A percentile compares a stretch with the other conserved stretches of the same genome.
These are phyloP conservation scores for Candida hungchunana DNA, from an alignment of 805 yeast species.

Conservation along the genomic window DNA sequence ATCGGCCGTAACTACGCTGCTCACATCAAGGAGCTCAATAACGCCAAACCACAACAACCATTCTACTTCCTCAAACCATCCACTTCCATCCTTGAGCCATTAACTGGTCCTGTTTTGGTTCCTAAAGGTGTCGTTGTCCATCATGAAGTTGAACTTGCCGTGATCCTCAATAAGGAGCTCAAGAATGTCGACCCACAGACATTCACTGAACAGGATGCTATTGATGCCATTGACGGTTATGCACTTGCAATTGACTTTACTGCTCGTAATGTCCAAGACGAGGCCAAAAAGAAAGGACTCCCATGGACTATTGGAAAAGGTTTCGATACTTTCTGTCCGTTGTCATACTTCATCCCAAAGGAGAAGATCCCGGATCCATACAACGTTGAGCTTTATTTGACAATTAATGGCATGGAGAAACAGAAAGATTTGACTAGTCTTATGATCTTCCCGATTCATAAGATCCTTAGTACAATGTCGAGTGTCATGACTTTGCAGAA, in stretches of 20 bases:
- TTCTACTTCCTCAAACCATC: slow-evolving; percentile 91
- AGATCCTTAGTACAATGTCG: slow-evolving; percentile 75
- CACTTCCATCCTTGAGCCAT: slow-evolving; percentile 64
- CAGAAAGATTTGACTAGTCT: slow-evolving; percentile 75
- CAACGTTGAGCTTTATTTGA: slow-evolving; percentile 56
- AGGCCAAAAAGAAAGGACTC: slow-evolving; percentile 86
- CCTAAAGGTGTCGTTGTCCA: slow-evolving; percentile 81
- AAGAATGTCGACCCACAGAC: slow-evolving; percentile 52
- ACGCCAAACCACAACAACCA: slow-evolving; percentile 77
- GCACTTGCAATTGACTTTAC: slow-evolving; percentile 91
- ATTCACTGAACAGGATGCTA: slow-evolving; percentile 62
- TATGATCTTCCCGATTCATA: slow-evolving; percentile 87
- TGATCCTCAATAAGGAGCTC: slow-evolving; percentile 61
- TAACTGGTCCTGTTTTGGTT: slow-evolving; percentile 71
- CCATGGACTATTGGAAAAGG: slow-evolving; percentile 98
- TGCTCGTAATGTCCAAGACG: slow-evolving; percentile 93
- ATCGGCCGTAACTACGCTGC: slow-evolving; percentile 98
- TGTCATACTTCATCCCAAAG: slow-evolving; percentile 72
- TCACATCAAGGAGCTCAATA: slow-evolving; percentile 86
- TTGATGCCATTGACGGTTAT: slow-evolving; percentile 79
- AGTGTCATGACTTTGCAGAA: slow-evolving; percentile 86
- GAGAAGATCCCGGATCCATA: slow-evolving; percentile 66
- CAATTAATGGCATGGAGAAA: slow-evolving; percentile 63
- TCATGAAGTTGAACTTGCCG: slow-evolving; percentile 91
- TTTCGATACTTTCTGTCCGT: slow-evolving; percentile 90